Conservation (phyloP, 192 early-diverging fungal genomes). For the Entomortierella chlamydospora region DNA sequence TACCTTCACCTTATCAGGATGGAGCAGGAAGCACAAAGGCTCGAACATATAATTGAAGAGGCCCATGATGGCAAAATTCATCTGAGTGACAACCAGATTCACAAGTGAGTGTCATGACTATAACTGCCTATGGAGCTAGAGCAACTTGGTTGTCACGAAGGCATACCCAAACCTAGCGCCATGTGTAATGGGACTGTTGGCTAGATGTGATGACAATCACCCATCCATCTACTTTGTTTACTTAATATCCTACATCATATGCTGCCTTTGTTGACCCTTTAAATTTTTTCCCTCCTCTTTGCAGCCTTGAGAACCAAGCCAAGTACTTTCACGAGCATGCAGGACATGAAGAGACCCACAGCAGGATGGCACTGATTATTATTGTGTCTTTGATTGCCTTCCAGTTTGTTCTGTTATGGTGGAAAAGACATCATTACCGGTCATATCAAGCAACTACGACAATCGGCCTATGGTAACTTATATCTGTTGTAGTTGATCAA, state of each 20-base stretch:
- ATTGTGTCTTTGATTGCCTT: conserved; percentile 64
- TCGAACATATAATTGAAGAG: conserved; percentile 42
- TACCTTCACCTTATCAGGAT: conserved; percentile 6
- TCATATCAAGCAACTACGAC: conserved; percentile 67
- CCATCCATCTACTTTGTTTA: no score
- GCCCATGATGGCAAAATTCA: conserved; percentile 43
- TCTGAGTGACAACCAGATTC: conserved; percentile 37
- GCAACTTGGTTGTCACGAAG: background rate
- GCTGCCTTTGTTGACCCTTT: no score
- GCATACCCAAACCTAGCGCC: no score
- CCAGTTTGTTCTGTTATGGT: conserved; percentile 69
- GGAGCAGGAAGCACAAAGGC: conserved; percentile 41
- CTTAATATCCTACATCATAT: no score
- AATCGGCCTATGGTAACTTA: conserved; percentile 58
- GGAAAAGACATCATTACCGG: conserved; percentile 70
- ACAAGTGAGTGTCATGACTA: conserved; percentile 26
- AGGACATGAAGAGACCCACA: conserved; percentile 66
- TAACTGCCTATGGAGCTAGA: background rate
- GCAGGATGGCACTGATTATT: conserved; percentile 67
- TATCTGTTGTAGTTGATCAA: background rate
- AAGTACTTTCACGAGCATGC: conserved; percentile 49
- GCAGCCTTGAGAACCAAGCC: conserved; percentile 46
- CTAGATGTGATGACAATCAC: no score
- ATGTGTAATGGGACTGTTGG: no score
- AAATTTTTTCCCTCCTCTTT: no score